Evolutionary conservation across 305 asterid genomes (phyloP).

Genomic region (Coffea humblotiana): DNA sequence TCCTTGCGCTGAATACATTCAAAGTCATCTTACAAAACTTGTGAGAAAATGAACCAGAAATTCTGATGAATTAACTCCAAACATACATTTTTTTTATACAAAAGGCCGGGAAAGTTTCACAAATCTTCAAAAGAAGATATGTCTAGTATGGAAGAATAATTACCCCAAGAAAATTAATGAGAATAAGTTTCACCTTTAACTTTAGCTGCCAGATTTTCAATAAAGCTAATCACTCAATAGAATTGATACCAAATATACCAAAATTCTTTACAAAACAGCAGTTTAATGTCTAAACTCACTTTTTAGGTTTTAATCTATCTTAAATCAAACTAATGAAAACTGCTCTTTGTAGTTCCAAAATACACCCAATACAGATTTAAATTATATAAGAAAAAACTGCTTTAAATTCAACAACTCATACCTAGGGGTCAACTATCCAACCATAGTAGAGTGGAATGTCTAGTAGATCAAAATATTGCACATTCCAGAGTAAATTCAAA

Average conservation of each 20-base stretch:
- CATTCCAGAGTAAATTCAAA: constrained; percentile 95
- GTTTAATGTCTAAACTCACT: too few relatives aligned
- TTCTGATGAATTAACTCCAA: not conserved
- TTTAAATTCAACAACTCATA: constrained; percentile 31
- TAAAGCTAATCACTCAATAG: not conserved
- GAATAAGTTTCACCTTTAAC: too few relatives aligned
- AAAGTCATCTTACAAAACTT: not conserved
- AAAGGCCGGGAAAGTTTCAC: not conserved
- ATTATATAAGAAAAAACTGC: not conserved
- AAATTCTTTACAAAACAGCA: too few relatives aligned
- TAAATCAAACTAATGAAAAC: not conserved
- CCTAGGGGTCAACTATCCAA: constrained; percentile 99
- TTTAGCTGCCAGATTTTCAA: not conserved
- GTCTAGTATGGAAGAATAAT: not conserved
- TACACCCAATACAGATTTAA: constrained; percentile 16
- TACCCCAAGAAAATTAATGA: not conserved
- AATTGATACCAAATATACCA: not conserved
- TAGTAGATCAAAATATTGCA: constrained; percentile 89
- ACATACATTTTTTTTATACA: not conserved
- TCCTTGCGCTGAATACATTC: too few relatives aligned
- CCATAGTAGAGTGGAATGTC: constrained; percentile 98
- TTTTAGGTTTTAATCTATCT: not conserved
- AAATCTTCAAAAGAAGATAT: not conserved
- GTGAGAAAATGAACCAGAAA: not conserved
- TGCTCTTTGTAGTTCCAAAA: not conserved